phyloP scores from a whole-genome alignment of 148 eudicot genomes.

The Beta vulgaris region DNA sequence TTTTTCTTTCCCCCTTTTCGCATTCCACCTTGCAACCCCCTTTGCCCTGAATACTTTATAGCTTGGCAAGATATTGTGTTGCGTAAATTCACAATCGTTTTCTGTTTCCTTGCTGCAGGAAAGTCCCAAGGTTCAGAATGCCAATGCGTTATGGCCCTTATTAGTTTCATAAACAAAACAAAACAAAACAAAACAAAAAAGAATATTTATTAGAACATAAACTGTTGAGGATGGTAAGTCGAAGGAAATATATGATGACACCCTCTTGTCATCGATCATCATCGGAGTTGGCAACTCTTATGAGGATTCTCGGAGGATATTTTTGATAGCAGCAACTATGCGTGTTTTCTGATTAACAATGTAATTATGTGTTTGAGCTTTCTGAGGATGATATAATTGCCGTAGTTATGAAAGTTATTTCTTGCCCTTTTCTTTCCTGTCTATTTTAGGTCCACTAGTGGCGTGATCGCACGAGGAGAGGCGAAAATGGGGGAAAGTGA shows the following conservation, averaged over 20 bases:
- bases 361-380: constrained; percentile 19
- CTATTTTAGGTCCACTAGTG: background rate
- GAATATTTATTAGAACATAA: constrained; percentile 13
- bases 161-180: too few species aligned
- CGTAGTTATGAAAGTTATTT: background rate
- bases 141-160: constrained; percentile 72
- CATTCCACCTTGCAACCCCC: background rate
- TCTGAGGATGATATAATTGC: constrained; percentile 8
- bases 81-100: background rate
- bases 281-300: constrained; percentile 18
- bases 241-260: background rate
- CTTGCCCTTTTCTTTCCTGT: background rate
- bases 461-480: background rate
- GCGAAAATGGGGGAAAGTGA: background rate
- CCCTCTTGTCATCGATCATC: constrained; percentile 13
- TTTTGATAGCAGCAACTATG: constrained; percentile 11
- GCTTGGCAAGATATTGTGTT: background rate
- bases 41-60: background rate
- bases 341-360: constrained; percentile 12
- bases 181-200: too few species aligned
- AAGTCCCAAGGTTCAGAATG: constrained; percentile 66
- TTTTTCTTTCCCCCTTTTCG: too few species aligned
- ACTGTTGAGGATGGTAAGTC: constrained; percentile 15
- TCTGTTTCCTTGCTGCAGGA: constrained; percentile 41
- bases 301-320: constrained; percentile 12